A percentile compares a stretch with the other conserved stretches of the same genome.
Conservation (phyloP, 345 rosid genomes). For the Lumnitzera racemosa region DNA sequence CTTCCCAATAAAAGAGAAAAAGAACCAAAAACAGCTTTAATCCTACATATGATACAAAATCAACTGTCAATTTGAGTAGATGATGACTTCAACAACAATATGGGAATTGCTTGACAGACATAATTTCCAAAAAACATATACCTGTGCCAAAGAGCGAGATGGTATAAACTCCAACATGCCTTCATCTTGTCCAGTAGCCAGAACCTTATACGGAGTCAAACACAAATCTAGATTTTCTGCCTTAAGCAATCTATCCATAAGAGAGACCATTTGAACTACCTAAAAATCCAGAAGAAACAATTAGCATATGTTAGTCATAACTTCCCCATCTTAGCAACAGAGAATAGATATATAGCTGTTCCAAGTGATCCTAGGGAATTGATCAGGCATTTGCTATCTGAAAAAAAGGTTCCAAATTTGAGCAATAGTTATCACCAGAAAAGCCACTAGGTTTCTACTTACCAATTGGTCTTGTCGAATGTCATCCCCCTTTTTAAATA, state of each 20-base stretch:
- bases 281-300: slow-evolving; percentile 28
- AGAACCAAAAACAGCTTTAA: too few relatives aligned
- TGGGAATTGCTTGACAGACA: too few relatives aligned
- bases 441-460: slow-evolving; percentile 1
- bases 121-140: slow-evolving; percentile 10
- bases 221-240: slow-evolving; percentile 91
- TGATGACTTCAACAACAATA: too few relatives aligned
- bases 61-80: too few relatives aligned
- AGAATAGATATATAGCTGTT: too few relatives aligned
- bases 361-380: too few relatives aligned
- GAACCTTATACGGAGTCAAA: slow-evolving; percentile 87
- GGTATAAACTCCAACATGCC: slow-evolving; percentile 99
- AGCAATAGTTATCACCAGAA: not conserved
- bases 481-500: slow-evolving; percentile 98
- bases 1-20: too few relatives aligned
- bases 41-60: too few relatives aligned
- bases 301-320: not conserved
- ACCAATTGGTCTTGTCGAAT: slow-evolving; percentile 99
- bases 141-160: slow-evolving; percentile 91
- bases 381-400: too few relatives aligned
- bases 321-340: too few relatives aligned
- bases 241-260: slow-evolving; percentile 96
- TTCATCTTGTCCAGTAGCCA: slow-evolving; percentile 97
- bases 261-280: slow-evolving; percentile 99
- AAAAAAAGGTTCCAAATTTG: too few relatives aligned